Evolutionary conservation across 2,329 filamentous ascomycete species (phyloP).

Genomic region (Aspergillus fischeri): DNA sequence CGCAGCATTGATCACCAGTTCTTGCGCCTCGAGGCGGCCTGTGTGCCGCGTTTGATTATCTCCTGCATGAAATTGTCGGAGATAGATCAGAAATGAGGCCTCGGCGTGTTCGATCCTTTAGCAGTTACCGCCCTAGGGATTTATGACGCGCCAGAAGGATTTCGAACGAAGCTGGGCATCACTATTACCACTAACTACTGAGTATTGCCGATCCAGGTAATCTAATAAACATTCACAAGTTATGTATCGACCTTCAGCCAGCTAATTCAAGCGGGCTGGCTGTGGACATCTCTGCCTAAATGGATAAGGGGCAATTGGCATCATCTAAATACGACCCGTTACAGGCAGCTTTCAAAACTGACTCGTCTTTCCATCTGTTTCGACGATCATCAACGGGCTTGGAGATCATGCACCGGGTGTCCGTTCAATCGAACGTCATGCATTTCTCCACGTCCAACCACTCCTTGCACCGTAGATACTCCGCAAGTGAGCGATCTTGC

Average conservation of each 20-base stretch:
- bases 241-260: background rate
- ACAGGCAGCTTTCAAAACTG: background rate
- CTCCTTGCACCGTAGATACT: background rate
- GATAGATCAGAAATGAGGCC: background rate
- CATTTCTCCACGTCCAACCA: background rate
- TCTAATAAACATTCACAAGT: background rate
- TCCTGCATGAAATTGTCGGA: background rate
- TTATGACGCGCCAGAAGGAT: background rate
- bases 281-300: too few species aligned
- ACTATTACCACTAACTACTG: background rate
- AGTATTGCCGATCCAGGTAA: background rate
- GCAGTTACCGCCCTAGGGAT: background rate
- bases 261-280: background rate
- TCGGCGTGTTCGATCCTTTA: background rate
- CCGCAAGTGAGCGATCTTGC: background rate
- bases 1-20: conserved; percentile 21
- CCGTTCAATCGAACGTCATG: background rate
- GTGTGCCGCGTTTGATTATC: conserved; percentile 3
- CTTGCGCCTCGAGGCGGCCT: conserved; percentile 9
- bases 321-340: background rate
- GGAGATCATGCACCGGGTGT: background rate
- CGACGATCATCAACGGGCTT: background rate
- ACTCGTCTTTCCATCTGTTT: background rate
- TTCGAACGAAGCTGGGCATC: background rate
- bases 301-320: background rate